phyloP scores from a whole-genome alignment of 495 filamentous ascomycete species.

The Talaromyces borbonicus region DNA sequence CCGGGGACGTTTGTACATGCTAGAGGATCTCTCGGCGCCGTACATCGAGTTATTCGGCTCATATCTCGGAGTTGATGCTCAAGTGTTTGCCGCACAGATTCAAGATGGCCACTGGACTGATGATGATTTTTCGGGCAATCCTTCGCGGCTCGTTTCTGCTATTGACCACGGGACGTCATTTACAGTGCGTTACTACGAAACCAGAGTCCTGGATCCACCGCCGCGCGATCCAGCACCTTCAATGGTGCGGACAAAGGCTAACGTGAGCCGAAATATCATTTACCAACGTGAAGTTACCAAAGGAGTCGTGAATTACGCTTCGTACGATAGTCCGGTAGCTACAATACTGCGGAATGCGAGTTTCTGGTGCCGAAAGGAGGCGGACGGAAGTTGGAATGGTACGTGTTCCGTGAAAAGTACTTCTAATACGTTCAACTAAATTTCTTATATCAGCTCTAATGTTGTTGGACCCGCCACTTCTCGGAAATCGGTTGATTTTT shows the following conservation, averaged over 20 bases:
- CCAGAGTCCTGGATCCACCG: not conserved
- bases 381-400: not conserved
- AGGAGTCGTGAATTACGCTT: not conserved
- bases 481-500: not conserved
- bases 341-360: not conserved
- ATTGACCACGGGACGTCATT: not conserved
- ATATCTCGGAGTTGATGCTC: not conserved
- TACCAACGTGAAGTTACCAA: not conserved
- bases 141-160: not conserved
- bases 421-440: not conserved
- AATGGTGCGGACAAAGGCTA: not conserved
- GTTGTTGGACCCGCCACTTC: not conserved
- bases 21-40: not conserved
- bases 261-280: not conserved
- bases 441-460: not conserved
- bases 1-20: not conserved
- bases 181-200: not conserved
- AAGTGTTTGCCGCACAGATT: not conserved
- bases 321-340: not conserved
- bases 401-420: not conserved
- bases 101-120: not conserved
- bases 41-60: not conserved
- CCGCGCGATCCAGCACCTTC: not conserved
- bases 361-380: not conserved
- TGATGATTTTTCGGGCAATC: not conserved